Base-by-base conservation (phyloP, 164 flowering plant genomes). In the Chloranthus sessilifolius region DNA sequence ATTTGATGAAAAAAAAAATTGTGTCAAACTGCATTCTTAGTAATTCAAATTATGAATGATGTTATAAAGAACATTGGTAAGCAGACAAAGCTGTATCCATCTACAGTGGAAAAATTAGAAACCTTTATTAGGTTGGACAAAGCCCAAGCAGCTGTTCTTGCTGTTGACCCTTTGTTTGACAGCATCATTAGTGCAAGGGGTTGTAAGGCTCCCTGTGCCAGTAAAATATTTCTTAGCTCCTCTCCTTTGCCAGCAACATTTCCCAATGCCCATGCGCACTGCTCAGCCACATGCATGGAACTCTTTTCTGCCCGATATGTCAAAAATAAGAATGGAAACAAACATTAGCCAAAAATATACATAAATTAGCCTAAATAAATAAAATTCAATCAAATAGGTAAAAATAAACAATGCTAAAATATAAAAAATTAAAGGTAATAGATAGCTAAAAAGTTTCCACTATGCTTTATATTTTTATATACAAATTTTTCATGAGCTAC, bases 241-340 rank as follows among this genome's bases (percentile, higher is more conserved):
- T 81, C 95, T 47, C 86, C 95, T 82, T 92, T 97, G 63, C 97
- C 97, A 30, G 99, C 95, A 67, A 92, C 95, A 78, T 92, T 92
- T 42, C 99, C 99, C 63, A 88, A 56, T 35, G 99, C 99, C 99
- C 99, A 92, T 41, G 99, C 92, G 62, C 92, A 92, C 67, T 92
- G 99, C 83, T 92, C 99, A 21, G 99, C 95, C 46, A 92, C 95
- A 68, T 76, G 81, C 54, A 64, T 59, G 47, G 97, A 84, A 63
- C 95, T 88, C 74, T 82, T 86, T 68, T 88, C 99, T 88, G 61
- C 66, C 68, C 20, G 58, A 47, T 9, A 55, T 29, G 35, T 43
- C 20, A 27, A 56, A 37, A 43, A 56, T 50, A 24, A 24, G 19
- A 41, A 53, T 40, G 20, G 56, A 43, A 30, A 43, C 52, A 39